Percentiles rank a stretch among this genome's conserved stretches.
Conservation (phyloP, 2,329 filamentous ascomycete genomes). For the Ophiostoma sp. region DNA sequence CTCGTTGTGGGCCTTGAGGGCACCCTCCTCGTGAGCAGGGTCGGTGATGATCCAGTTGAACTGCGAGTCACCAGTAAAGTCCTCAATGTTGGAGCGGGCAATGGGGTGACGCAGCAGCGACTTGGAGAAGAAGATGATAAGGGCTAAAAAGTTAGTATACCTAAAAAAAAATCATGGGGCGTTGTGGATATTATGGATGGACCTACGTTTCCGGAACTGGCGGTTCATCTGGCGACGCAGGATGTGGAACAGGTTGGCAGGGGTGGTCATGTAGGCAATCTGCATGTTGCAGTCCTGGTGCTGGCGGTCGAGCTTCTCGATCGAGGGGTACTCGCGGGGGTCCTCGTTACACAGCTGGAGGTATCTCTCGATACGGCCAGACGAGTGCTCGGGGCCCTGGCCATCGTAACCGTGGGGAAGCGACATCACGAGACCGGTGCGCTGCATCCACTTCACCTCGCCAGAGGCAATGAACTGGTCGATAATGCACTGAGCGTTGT, state of each 20-base stretch:
- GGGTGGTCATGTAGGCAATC: constrained; percentile 94
- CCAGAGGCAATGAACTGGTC: constrained; percentile 98
- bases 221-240: constrained; percentile 96
- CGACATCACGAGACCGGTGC: constrained; percentile 92
- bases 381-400: constrained; percentile 97
- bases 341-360: constrained; percentile 97
- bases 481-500: constrained; percentile 98
- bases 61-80: constrained; percentile 84
- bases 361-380: constrained; percentile 93
- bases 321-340: constrained; percentile 80
- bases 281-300: constrained; percentile 99
- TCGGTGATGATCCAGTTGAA: constrained; percentile 97
- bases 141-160: constrained; percentile 48
- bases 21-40: constrained; percentile 68
- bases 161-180: background rate
- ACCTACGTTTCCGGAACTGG: constrained; percentile 97
- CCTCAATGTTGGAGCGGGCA: constrained; percentile 81
- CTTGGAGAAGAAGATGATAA: constrained; percentile 98
- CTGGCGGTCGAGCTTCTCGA: constrained; percentile 88
- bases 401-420: constrained; percentile 97
- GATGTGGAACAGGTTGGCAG: constrained; percentile 93
- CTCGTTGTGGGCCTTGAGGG: constrained; percentile 73
- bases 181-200: background rate
- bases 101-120: constrained; percentile 89
- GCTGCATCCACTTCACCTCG: constrained; percentile 98